Conservation (phyloP, 805 yeast species). For the Candida sithepensis region DNA sequence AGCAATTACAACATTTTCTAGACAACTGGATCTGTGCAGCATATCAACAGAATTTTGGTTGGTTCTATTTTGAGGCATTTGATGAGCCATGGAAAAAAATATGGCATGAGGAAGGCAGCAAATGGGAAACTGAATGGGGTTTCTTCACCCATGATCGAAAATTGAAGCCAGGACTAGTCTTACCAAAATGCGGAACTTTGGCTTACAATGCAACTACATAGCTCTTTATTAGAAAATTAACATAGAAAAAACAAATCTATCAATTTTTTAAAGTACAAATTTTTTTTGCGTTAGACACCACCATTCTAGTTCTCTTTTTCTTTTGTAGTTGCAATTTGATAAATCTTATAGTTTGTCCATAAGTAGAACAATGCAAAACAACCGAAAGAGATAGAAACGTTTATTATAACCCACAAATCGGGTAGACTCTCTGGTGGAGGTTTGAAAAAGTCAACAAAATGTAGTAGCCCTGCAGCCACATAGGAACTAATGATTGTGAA, state of each 20-base stretch:
- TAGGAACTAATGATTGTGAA: conserved; percentile 45
- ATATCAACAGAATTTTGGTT: conserved; percentile 35
- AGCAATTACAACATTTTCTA: conserved; percentile 45
- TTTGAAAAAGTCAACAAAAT: conserved; percentile 47
- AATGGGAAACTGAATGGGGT: conserved; percentile 77
- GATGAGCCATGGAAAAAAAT: conserved; percentile 69
- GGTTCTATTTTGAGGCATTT: conserved; percentile 67
- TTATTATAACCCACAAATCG: conserved; percentile 81
- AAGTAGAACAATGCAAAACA: conserved; percentile 74
- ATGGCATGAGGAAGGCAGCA: conserved; percentile 43
- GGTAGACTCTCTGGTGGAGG: conserved; percentile 64
- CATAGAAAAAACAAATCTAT: neutral
- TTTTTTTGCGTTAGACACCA: neutral
- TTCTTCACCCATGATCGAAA: conserved; percentile 47
- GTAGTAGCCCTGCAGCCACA: conserved; percentile 48
- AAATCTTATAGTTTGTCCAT: conserved; percentile 69
- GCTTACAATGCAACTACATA: neutral
- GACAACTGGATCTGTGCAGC: conserved; percentile 49
- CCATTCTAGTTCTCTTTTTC: conserved; percentile 9
- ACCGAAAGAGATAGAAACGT: conserved; percentile 68
- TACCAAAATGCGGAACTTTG: conserved; percentile 36
- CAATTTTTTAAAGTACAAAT: neutral
- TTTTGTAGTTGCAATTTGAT: conserved; percentile 28
- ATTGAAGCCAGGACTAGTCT: conserved; percentile 38
- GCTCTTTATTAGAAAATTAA: neutral